Percentiles rank a stretch among this genome's conserved stretches.
phyloP scores from a whole-genome alignment of 108 stramenopile genomes.

The Poteriospumella lacustris region DNA sequence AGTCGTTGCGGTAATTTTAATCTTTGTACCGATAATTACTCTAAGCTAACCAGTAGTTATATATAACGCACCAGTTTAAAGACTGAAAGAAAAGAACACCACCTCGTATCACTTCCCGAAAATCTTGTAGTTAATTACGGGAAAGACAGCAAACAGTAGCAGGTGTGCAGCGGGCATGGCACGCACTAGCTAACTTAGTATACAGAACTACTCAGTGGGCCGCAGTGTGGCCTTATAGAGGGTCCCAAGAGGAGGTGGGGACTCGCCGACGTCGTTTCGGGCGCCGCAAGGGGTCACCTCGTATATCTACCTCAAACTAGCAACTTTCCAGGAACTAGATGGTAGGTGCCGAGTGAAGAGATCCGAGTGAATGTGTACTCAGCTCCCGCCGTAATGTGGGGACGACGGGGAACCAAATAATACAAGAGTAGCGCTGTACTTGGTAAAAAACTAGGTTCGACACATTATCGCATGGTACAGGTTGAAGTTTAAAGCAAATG shows the following conservation, averaged over 20 bases:
- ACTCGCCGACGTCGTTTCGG: slow-evolving; percentile 5
- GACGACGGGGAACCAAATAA: slow-evolving; percentile 6
- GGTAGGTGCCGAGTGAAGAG: slow-evolving; percentile 6
- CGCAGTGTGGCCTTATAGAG: slow-evolving; percentile 6
- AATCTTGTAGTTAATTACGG: slow-evolving; percentile 8
- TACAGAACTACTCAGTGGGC: slow-evolving; percentile 6
- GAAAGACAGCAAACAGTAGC: slow-evolving; percentile 7
- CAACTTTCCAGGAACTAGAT: slow-evolving; percentile 7
- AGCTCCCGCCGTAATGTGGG: slow-evolving; percentile 5
- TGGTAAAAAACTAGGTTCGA: slow-evolving; percentile 8
- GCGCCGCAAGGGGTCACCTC: slow-evolving; percentile 5
- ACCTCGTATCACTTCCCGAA: slow-evolving; percentile 6
- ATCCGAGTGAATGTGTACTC: slow-evolving; percentile 7
- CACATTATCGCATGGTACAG: slow-evolving; percentile 7
- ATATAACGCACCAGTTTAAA: slow-evolving; percentile 8
- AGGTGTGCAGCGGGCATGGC: slow-evolving; percentile 5
- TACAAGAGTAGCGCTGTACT: slow-evolving; percentile 7
- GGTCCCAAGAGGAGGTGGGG: slow-evolving; percentile 5
- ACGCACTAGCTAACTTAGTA: slow-evolving; percentile 7
- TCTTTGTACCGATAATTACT: slow-evolving; percentile 8
- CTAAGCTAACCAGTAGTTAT: slow-evolving; percentile 8
- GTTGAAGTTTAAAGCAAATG: slow-evolving; percentile 8
- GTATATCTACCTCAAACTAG: slow-evolving; percentile 8
- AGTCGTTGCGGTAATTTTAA: slow-evolving; percentile 8
- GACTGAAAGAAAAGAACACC: slow-evolving; percentile 7